phyloP scores from a whole-genome alignment of 2,329 filamentous ascomycete species.

The Colletotrichum endophyticum region DNA sequence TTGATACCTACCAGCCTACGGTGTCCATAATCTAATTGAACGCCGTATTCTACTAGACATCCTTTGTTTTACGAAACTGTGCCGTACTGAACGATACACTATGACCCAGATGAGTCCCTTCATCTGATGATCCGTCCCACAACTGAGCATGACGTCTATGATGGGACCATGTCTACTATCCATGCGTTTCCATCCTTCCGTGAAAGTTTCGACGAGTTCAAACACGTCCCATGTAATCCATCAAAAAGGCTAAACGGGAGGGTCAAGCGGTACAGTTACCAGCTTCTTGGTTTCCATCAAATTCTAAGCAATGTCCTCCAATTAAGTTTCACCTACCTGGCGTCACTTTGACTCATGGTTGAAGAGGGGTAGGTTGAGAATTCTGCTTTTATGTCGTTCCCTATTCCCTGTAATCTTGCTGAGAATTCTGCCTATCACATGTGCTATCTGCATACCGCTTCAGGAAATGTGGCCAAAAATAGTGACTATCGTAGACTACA shows the following conservation, averaged over 20 bases:
- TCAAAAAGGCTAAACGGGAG: neutral
- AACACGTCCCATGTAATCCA: neutral
- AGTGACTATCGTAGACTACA: neutral
- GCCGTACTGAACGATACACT: neutral
- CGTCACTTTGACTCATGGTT: neutral
- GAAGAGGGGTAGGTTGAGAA: neutral
- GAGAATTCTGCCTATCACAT: neutral
- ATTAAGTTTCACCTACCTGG: neutral
- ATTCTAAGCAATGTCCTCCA: neutral
- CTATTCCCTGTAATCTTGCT: neutral
- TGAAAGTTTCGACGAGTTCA: neutral
- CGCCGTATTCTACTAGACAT: neutral
- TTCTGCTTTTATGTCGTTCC: rapidly evolving
- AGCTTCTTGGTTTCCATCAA: neutral
- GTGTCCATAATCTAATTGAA: neutral
- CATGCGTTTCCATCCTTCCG: neutral
- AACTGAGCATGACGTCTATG: neutral
- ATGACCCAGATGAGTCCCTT: neutral
- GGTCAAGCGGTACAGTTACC: neutral
- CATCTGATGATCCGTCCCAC: neutral
- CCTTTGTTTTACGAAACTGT: too few species aligned
- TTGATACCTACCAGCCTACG: neutral
- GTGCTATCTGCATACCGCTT: neutral
- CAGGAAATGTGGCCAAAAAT: neutral
- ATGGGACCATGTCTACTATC: neutral